Conservation (phyloP, 345 rosid species). For the Eutrema yunnanense region DNA sequence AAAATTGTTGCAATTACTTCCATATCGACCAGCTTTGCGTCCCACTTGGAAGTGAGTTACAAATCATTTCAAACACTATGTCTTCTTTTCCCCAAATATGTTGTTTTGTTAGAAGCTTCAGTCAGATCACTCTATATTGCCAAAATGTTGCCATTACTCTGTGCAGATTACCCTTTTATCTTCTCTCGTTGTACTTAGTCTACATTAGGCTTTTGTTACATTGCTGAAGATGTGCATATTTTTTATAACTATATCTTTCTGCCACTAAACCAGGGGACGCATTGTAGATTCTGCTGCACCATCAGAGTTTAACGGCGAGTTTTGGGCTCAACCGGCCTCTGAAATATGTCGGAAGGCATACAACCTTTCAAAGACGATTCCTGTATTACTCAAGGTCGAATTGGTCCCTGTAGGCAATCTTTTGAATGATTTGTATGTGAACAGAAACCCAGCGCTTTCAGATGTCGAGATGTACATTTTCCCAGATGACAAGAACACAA, state of each 20-base stretch:
- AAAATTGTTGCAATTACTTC: conserved; percentile 22
- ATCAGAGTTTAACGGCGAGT: conserved; percentile 35
- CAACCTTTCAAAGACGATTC: conserved; percentile 38
- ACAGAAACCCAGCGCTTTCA: conserved; percentile 36
- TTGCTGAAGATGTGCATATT: conserved; percentile 2
- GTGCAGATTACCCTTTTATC: background rate
- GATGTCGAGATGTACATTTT: conserved; percentile 58
- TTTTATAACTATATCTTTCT: conserved; percentile 1
- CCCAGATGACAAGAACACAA: conserved; percentile 34
- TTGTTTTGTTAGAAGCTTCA: background rate
- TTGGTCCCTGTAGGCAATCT: conserved; percentile 36
- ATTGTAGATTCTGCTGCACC: conserved; percentile 30
- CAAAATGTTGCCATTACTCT: background rate
- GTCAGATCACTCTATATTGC: background rate
- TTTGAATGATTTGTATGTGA: conserved; percentile 32
- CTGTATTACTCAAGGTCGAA: conserved; percentile 38
- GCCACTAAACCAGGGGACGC: conserved; percentile 41
- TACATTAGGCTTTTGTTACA: background rate
- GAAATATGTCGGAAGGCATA: conserved; percentile 38
- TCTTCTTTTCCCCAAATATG: background rate
- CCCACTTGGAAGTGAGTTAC: conserved; percentile 50
- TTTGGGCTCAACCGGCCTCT: conserved; percentile 47
- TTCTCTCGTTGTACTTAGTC: background rate
- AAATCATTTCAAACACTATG: background rate
- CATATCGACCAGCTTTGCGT: conserved; percentile 40